phyloP scores from a whole-genome alignment of 352 stramenopile species.

The Phytophthora pinifolia region DNA sequence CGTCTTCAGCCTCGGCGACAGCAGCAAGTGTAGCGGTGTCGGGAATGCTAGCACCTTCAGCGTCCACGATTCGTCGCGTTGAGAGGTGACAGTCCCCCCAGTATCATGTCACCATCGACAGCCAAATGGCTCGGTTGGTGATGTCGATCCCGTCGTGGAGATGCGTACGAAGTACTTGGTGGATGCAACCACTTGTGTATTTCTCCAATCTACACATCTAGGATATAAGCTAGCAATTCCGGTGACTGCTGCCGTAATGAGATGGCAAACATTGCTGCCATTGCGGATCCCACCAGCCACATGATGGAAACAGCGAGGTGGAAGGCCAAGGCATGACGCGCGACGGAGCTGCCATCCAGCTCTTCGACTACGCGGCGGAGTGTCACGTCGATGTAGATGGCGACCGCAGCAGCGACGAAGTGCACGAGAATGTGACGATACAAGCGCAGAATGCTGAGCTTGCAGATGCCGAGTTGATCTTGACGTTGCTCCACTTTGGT shows the following conservation, averaged over 20 bases:
- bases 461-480: conserved; percentile 53
- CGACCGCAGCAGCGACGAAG: conserved; percentile 36
- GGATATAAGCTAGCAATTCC: conserved; percentile 43
- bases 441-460: conserved; percentile 54
- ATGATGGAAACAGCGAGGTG: conserved; percentile 48
- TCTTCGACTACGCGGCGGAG: conserved; percentile 24
- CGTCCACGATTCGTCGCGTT: not conserved
- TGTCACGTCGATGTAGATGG: conserved; percentile 39
- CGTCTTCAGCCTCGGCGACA: conserved; percentile 5
- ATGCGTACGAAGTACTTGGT: too few species aligned
- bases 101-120: conserved; percentile 12
- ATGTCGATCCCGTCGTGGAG: too few species aligned
- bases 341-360: conserved; percentile 21
- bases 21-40: not conserved
- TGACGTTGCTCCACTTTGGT: conserved; percentile 61
- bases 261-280: conserved; percentile 40
- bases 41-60: not conserved
- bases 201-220: conserved; percentile 33
- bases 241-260: conserved; percentile 45
- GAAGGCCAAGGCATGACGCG: conserved; percentile 33
- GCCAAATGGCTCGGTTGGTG: too few species aligned
- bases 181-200: too few species aligned
- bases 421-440: conserved; percentile 48
- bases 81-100: conserved; percentile 25
- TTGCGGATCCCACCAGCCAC: conserved; percentile 41